Evolutionary conservation across 2,329 filamentous ascomycete genomes (phyloP).

Genomic region (Diplodia corticola): DNA sequence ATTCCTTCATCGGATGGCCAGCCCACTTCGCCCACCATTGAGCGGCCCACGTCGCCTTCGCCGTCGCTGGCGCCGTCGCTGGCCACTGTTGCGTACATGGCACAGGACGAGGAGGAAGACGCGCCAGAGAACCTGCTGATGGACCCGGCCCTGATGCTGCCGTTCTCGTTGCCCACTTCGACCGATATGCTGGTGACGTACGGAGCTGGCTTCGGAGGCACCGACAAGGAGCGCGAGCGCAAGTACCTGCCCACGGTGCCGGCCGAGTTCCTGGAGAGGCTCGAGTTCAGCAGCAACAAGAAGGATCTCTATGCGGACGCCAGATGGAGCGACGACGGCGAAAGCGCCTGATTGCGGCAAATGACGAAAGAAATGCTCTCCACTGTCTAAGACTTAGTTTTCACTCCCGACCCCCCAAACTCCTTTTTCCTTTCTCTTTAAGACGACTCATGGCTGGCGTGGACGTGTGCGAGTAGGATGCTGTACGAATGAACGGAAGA

Average conservation of each 20-base stretch:
- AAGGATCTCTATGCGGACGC: constrained; percentile 18
- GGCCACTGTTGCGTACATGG: constrained; percentile 24
- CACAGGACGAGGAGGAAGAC: constrained; percentile 62
- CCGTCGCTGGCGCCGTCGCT: constrained; percentile 1
- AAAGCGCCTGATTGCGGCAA: constrained; percentile 4
- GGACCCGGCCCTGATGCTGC: constrained; percentile 88
- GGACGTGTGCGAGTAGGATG: constrained; percentile 6
- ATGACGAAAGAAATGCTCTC: background rate
- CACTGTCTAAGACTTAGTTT: background rate
- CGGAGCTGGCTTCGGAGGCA: constrained; percentile 88
- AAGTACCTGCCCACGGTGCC: constrained; percentile 97
- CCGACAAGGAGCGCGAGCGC: constrained; percentile 85
- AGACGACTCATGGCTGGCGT: constrained; percentile 5
- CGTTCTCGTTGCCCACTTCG: constrained; percentile 91
- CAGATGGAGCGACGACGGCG: constrained; percentile 21
- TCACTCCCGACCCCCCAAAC: background rate
- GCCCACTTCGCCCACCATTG: background rate
- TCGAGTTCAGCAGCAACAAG: constrained; percentile 59
- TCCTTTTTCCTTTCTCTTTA: constrained; percentile 1
- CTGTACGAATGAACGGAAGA: constrained; percentile 4
- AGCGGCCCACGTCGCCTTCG: constrained; percentile 16
- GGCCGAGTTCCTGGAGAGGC: constrained; percentile 84
- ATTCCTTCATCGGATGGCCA: constrained; percentile 5
- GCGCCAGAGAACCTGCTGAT: constrained; percentile 74
- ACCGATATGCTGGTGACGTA: constrained; percentile 97